Evolutionary conservation across 73 alveolate genomes (phyloP), one percentile per base, ranked within the genome.

Genomic region (Paramecium sonneborni): DNA sequence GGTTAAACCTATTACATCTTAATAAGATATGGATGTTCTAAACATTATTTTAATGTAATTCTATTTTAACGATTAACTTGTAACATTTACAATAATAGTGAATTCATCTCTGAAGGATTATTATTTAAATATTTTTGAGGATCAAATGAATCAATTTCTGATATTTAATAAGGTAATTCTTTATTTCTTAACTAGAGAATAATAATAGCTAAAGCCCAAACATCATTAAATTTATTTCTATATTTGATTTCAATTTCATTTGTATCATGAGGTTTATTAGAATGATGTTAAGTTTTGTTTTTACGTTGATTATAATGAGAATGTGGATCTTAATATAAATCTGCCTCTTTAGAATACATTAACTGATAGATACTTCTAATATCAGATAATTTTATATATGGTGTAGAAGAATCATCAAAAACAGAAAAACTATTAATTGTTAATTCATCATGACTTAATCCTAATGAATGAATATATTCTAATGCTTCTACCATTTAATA

Each of bases 381-480:
- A 26, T 62, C 84, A 12, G 84, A 30, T 62, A 62, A 62, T 28
- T 62, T 62, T 12, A 62, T 62, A 32, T 23, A 62, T 2, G 84
- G 52, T 23, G 84, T 62, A 62, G 84, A 26, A 28, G 39, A 12
- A 12, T 62, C 84, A 62, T 62, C 84, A 26, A 62, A 62, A 11
- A 62, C 3, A 1, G 84, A 62, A 62, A 62, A 62, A 30, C 84
- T 62, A 26, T 62, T 46, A 62, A 62, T 62, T 23, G 84, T 62
- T 12, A 62, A 62, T 62, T 62, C 84, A 24, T 62, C 84, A 24
- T 62, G 84, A 62, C 84, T 62, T 30, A 30, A 62, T 62, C 84
- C 84, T 26, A 6, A 62, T 8, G 43, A 62, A 62, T 62, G 84
- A 1, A 62, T 10, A 62, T 62, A 62, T 5, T 43, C 39, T 62